Base-by-base conservation (phyloP, 441 rosid species). In the Populus hybrid region DNA sequence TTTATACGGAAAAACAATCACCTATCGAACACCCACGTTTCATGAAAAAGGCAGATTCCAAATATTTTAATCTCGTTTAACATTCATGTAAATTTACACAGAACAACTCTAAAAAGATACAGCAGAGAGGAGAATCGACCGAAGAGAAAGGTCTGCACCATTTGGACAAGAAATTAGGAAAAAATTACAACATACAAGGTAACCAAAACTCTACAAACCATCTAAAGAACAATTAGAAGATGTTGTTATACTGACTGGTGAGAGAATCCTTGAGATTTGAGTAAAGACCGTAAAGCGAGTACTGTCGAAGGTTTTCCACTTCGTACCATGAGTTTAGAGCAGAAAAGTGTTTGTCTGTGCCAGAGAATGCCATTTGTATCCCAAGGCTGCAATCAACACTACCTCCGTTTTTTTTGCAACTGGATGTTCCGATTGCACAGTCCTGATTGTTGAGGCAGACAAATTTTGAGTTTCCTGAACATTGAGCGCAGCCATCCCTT, bases 291-390 rank as follows among this genome's bases (percentile, higher is more conserved):
- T 83, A 96, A 69, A 95, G 97, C 0, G 99, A 95, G 86, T 90
- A 94, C 81, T 95, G 99, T 42, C 94, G 85, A 70, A 95, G 90
- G 72, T 94, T 95, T 63, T 88, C 92, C 26, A 96, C 96, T 77
- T 96, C 98, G 36, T 96, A 96, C 98, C 99, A 96, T 2, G 99
- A 91, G 81, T 96, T 96, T 83, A 96, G 86, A 10, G 82, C 90
- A 5, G 93, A 81, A 77, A 88, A 83, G 77, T 96, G 98, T 87
- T 96, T 94, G 81, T 96, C 99, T 1, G 98, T 96, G 75, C 99
- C 99, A 2, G 98, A 94, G 84, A 96, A 94, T 65, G 99, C 97
- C 79, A 96, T 75, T 21, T 96, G 98, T 77, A 96, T 93, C 81
- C 99, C 98, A 10, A 96, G 85, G 84, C 97, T 96, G 84, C 98